Evolutionary conservation across 331 rosid species (phyloP).

Genomic region (Malus hybrid): DNA sequence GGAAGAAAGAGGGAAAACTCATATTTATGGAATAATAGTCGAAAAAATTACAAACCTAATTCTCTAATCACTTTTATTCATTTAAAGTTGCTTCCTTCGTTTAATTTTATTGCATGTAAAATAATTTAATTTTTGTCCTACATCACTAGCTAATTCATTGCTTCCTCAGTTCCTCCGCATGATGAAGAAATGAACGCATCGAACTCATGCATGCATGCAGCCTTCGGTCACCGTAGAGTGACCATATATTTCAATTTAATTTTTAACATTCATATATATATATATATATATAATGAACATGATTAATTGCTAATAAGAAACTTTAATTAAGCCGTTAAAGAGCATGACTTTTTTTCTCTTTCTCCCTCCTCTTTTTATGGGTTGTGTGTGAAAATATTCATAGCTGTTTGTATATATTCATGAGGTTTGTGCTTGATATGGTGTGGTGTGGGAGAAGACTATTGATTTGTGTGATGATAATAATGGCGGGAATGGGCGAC

Average conservation of each 20-base stretch:
- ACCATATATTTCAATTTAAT: not conserved
- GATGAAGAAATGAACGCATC: not conserved
- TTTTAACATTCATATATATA: not conserved
- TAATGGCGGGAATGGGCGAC: slow-evolving; percentile 27
- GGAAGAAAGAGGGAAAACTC: too few relatives aligned
- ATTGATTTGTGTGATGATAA: slow-evolving; percentile 24
- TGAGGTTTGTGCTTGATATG: not conserved
- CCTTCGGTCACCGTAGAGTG: not conserved
- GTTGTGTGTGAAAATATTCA: not conserved
- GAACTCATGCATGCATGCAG: not conserved
- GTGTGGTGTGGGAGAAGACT: slow-evolving; percentile 16
- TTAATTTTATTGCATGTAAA: too few relatives aligned
- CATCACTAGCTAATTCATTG: not conserved
- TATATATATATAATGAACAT: not conserved
- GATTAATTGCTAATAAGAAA: not conserved
- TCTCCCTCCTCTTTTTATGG: not conserved
- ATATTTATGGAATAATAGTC: too few relatives aligned
- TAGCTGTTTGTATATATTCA: too few relatives aligned
- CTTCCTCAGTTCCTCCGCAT: not conserved
- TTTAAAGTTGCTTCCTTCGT: too few relatives aligned
- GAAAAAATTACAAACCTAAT: too few relatives aligned
- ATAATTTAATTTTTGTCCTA: too few relatives aligned
- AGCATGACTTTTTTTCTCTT: not conserved
- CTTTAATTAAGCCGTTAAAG: not conserved
- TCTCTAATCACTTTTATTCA: too few relatives aligned